Conservation (phyloP, 139 green algal species). For the Chlamydomonas schloesseri region DNA sequence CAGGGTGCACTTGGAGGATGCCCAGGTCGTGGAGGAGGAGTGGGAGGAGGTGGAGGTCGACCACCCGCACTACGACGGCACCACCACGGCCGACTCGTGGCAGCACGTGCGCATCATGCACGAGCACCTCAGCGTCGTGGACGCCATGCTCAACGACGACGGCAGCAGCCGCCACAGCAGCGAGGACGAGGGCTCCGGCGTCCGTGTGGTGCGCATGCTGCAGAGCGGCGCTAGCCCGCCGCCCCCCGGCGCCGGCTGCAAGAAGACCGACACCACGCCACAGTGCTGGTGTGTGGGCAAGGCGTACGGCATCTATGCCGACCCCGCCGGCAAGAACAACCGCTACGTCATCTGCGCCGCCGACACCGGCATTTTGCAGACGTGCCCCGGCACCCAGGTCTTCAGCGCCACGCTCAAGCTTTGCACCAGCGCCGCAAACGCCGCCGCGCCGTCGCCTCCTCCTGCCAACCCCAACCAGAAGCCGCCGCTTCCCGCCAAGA, state of each 20-base stretch:
- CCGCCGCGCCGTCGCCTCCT: no score
- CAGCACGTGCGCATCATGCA: no score
- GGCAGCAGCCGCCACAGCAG: no score
- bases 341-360: not conserved
- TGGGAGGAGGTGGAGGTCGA: no score
- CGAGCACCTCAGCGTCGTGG: not conserved
- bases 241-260: not conserved
- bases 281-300: not conserved
- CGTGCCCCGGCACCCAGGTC: not conserved
- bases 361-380: not conserved
- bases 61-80: no score
- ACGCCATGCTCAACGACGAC: not conserved
- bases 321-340: not conserved
- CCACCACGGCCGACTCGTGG: no score
- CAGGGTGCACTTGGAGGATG: no score
- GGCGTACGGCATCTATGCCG: not conserved
- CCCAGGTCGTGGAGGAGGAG: no score
- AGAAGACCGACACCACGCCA: not conserved
- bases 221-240: not conserved
- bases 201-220: not conserved
- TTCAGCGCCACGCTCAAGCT: no score
- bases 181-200: not conserved
- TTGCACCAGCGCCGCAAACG: no score
- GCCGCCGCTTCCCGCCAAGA: no score
- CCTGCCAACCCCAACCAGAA: no score